Percentiles rank a stretch among this genome's conserved stretches.
phyloP scores from a whole-genome alignment of 306 rosid genomes.

The Cyamopsis tetragonoloba region DNA sequence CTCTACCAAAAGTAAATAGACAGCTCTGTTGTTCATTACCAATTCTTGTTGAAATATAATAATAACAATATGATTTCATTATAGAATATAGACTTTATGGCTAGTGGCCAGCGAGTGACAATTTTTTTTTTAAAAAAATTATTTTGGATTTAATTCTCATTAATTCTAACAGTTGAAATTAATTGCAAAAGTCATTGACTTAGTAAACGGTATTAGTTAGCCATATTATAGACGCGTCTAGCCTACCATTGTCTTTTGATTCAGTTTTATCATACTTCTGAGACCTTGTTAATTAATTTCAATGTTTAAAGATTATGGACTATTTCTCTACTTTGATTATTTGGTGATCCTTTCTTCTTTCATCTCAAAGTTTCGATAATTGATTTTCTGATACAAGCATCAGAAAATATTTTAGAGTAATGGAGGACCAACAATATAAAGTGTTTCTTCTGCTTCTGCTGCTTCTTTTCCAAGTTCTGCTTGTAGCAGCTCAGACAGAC shows the following conservation, averaged over 20 bases:
- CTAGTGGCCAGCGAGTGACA: neutral
- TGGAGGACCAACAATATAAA: constrained; percentile 37
- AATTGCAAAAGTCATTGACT: constrained; percentile 21
- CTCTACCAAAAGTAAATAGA: neutral
- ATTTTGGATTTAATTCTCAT: neutral
- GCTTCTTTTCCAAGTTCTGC: constrained; percentile 34
- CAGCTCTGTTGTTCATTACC: neutral
- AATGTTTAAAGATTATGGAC: neutral
- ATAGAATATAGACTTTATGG: too few relatives aligned
- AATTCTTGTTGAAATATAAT: neutral
- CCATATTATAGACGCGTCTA: constrained; percentile 17
- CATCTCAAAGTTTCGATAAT: neutral
- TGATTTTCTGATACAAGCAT: constrained; percentile 1
- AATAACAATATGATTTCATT: neutral
- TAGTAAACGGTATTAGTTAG: constrained; percentile 26
- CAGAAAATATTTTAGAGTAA: constrained; percentile 2
- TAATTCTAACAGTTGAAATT: neutral
- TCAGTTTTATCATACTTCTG: neutral
- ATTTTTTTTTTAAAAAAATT: neutral
- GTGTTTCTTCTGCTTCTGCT: constrained; percentile 34
- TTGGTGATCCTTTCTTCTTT: constrained; percentile 10
- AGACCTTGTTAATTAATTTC: neutral
- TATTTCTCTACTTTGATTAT: neutral
- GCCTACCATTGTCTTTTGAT: neutral
- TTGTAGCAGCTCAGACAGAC: constrained; percentile 33